Conservation (phyloP, 768 basidiomycete genomes). For the Ramaria rubella region DNA sequence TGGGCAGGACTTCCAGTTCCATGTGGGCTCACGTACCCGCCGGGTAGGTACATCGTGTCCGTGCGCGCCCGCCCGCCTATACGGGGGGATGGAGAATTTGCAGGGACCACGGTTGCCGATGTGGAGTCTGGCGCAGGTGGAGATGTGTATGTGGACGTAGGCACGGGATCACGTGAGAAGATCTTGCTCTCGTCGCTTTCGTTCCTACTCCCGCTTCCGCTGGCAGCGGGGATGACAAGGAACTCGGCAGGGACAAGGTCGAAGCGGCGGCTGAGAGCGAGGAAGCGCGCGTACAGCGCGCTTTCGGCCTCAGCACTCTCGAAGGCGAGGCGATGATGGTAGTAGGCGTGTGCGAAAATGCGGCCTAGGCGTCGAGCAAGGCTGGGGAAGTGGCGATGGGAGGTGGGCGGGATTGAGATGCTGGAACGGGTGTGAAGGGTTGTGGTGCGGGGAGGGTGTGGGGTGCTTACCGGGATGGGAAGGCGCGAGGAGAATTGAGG, state of each 20-base stretch:
- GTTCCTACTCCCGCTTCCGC: background rate
- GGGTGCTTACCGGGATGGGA: slow-evolving; percentile 70
- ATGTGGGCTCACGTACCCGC: background rate
- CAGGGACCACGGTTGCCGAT: too few species aligned
- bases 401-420: slow-evolving; percentile 72
- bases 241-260: slow-evolving; percentile 79
- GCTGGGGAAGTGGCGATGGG: slow-evolving; percentile 82
- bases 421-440: slow-evolving; percentile 33
- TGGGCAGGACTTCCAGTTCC: background rate
- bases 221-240: slow-evolving; percentile 57
- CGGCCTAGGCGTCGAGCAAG: slow-evolving; percentile 87
- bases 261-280: slow-evolving; percentile 73
- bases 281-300: slow-evolving; percentile 83
- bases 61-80: slow-evolving; percentile 52
- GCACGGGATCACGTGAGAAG: background rate
- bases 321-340: slow-evolving; percentile 88
- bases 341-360: slow-evolving; percentile 95
- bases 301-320: slow-evolving; percentile 88
- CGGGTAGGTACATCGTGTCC: slow-evolving; percentile 50
- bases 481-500: slow-evolving; percentile 83
- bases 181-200: background rate
- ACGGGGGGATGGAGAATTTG: slow-evolving; percentile 22
- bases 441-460: background rate
- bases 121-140: too few species aligned
- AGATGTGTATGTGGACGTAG: background rate